These are phyloP conservation scores for Rhodosporidiobolus odoratus DNA, from an alignment of 768 basidiomycete genomes.

Conservation along the genomic window DNA sequence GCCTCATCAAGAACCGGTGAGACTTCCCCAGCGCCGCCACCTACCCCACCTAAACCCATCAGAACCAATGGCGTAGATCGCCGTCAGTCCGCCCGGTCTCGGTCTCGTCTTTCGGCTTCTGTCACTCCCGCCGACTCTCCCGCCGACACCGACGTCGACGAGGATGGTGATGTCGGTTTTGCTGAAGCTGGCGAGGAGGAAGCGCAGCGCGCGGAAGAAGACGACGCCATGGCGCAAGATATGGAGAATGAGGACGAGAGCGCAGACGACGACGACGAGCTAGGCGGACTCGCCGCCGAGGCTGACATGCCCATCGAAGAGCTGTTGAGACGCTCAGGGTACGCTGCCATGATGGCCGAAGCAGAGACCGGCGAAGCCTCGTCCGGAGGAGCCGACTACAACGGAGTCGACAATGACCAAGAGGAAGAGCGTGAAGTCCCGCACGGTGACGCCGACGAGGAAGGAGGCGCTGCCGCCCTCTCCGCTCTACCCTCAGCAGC, in stretches of 20 bases:
- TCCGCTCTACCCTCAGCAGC: too few species aligned
- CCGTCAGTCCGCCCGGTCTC: neutral
- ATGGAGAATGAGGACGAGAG: neutral
- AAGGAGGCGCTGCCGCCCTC: too few species aligned
- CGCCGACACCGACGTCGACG: constrained; percentile 36
- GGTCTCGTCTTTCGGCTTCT: constrained; percentile 24
- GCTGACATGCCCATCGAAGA: constrained; percentile 51
- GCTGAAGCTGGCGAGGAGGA: constrained; percentile 41
- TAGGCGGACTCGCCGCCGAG: neutral
- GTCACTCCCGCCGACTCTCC: constrained; percentile 24
- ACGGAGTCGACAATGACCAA: too few species aligned
- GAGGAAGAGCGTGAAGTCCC: too few species aligned
- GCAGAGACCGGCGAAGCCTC: too few species aligned
- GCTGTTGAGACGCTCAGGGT: constrained; percentile 47
- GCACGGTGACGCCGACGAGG: too few species aligned
- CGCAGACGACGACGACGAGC: neutral
- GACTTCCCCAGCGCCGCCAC: constrained; percentile 5
- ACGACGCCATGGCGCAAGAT: constrained; percentile 1
- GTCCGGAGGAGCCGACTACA: too few species aligned
- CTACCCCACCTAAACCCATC: too few species aligned
- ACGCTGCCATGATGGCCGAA: constrained; percentile 38
- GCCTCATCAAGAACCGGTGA: neutral
- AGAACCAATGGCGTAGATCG: neutral
- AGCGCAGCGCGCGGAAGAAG: constrained; percentile 33
- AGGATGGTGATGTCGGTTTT: constrained; percentile 44